Conservation (phyloP, 371 early-diverging fungal genomes). For the Syncephalastrum sp. region DNA sequence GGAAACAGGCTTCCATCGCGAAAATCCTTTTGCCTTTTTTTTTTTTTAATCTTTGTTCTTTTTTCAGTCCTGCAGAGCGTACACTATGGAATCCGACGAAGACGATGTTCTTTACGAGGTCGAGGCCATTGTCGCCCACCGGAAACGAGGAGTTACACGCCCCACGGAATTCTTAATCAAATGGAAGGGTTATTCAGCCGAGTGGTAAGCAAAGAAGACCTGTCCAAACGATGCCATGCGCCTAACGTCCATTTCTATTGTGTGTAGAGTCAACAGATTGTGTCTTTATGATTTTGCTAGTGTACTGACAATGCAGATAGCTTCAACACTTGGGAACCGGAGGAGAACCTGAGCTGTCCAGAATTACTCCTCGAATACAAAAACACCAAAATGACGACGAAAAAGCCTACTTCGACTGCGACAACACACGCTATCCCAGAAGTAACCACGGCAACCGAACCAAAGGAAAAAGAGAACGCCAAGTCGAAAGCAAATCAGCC, state of each 20-base stretch:
- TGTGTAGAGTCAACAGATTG: not conserved
- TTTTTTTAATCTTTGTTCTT: too few relatives aligned
- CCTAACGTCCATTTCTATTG: not conserved
- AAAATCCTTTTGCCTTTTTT: too few relatives aligned
- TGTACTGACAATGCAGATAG: conserved; percentile 4
- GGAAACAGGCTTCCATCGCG: too few relatives aligned
- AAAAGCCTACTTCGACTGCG: not conserved
- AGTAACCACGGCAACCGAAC: too few relatives aligned
- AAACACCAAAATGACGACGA: too few relatives aligned
- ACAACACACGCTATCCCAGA: too few relatives aligned
- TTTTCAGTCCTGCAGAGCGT: too few relatives aligned
- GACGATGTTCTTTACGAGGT: conserved; percentile 16
- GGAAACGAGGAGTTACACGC: not conserved
- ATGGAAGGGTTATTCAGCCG: conserved; percentile 22
- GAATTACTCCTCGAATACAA: conserved; percentile 7
- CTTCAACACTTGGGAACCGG: conserved; percentile 25
- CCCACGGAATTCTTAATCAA: conserved; percentile 12
- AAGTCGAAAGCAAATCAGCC: too few relatives aligned
- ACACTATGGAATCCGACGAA: not conserved
- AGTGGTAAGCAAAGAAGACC: conserved; percentile 10
- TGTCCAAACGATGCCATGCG: not conserved
- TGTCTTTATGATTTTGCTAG: not conserved
- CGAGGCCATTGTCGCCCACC: conserved; percentile 10
- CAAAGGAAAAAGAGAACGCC: too few relatives aligned
- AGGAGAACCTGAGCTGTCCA: conserved; percentile 19